phyloP scores from a whole-genome alignment of 1,139 yeast species.

The Nadsonia commutata region DNA sequence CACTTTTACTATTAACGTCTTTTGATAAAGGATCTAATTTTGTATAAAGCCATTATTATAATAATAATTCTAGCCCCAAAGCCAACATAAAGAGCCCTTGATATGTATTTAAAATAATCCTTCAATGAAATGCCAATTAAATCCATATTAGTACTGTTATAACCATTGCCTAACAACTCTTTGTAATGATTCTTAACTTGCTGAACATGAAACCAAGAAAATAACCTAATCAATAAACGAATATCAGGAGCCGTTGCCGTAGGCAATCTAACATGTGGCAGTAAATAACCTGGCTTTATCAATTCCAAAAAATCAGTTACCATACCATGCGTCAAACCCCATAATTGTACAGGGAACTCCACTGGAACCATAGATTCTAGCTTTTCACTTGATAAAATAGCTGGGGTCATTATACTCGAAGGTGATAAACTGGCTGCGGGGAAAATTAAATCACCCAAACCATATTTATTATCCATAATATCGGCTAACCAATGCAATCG shows the following conservation, averaged over 20 bases:
- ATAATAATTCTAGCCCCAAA: constrained; percentile 3
- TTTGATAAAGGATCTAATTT: neutral
- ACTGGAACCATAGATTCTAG: constrained; percentile 5
- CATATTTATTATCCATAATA: constrained; percentile 3
- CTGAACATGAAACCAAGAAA: constrained; percentile 5
- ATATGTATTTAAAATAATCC: constrained; percentile 7
- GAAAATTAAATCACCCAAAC: constrained; percentile 21
- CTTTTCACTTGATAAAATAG: neutral
- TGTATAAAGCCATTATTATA: neutral
- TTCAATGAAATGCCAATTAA: constrained; percentile 7
- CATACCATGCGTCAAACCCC: constrained; percentile 27
- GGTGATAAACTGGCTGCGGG: constrained; percentile 20
- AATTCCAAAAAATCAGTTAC: constrained; percentile 21
- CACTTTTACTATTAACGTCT: neutral
- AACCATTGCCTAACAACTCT: neutral
- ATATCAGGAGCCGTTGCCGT: constrained; percentile 13
- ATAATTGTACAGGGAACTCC: constrained; percentile 19
- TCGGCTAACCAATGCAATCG: neutral
- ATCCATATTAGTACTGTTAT: constrained; percentile 8
- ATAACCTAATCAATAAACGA: constrained; percentile 7
- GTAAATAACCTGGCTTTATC: constrained; percentile 13
- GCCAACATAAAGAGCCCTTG: constrained; percentile 5
- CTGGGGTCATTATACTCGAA: constrained; percentile 3
- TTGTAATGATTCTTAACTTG: constrained; percentile 1
- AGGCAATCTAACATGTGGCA: constrained; percentile 3